Evolutionary conservation across 352 stramenopile species (phyloP), one percentile per base, ranked within the genome.

Genomic region (Phytophthora lateralis): DNA sequence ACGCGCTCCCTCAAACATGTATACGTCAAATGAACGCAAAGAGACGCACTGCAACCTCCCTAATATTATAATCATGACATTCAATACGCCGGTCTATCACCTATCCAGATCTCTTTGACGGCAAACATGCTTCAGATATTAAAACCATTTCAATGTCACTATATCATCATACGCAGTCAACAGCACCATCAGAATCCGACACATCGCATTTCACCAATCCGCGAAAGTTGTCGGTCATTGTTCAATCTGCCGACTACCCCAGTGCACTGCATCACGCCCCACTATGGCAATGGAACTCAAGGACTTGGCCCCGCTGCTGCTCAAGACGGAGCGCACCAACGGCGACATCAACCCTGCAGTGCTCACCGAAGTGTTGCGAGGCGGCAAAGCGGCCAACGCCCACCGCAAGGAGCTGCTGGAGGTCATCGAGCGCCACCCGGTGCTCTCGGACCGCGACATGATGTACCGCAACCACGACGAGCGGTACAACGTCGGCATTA

Each of bases 261-360:
- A 34, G 7, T 17, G 8, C 20, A 10, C 24, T 21, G 44, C 24
- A 41, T 7, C 8, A 46, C 8, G 34, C 20, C 30, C 14, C 24
- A 26, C 41, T 39, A 61, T 67, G 43, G 27, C 57, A 60, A 53
- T 78, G 12, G 75, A 88, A 54, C 71, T 88, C 48, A 88, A 85
- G 66, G 76, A 89, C 52, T 55, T 89, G 42, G 76, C 74, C 15
- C 79, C 74, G 41, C 62, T 85, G 48, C 61, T 85, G 53, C 71
- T 89, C 48, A 84, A 86, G 61, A 80, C 73, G 52, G 79, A 89
- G 50, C 79, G 79, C 26, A 58, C 71, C 15, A 71, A 72, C 39
- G 79, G 80, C 3, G 60, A 90, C 61, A 53, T 87, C 5, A 44
- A 86, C 63, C 55, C 68, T 1, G 9, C 43, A 2, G 49, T 76